Evolutionary conservation across 352 stramenopile genomes (phyloP), one percentile per base, ranked within the genome.

Genomic region (Phytophthora fragariaefolia): DNA sequence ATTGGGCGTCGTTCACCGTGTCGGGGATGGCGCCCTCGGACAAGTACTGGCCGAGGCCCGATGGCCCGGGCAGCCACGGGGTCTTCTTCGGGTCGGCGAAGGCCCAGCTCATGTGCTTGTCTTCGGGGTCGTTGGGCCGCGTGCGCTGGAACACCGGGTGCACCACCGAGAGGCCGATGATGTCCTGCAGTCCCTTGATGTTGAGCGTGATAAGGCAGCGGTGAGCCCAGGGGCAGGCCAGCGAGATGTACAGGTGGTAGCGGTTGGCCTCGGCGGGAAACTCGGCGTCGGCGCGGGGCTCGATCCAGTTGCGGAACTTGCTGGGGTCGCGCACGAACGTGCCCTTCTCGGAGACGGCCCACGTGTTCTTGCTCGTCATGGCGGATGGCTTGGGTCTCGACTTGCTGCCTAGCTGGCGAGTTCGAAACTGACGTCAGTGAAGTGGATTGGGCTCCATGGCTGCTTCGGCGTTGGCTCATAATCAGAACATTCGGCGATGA

Each of bases 191-290:
- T 1, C 96, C 96, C 76, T 99, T 99, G 36, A 99, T 67, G 12
- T 93, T 79, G 47, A 97, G 74, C 46, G 96, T 90, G 27, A 95
- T 87, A 13, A 98, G 66, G 51, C 81, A 92, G 52, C 85, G 83
- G 56, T 83, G 80, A 0, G 87, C 85, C 84, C 84, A 95, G 27
- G 97, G 97, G 80, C 97, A 99, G 30, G 97, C 97, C 26, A 96
- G 83, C 54, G 94, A 97, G 30, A 99, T 91, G 82, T 98, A 99
- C 24, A 99, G 77, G 77, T 99, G 96, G 80, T 99, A 94, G 30
- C 86, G 83, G 43, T 65, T 49, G 38, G 69, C 74, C 63, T 90
- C 74, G 17, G 85, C 80, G 1, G 85, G 80, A 69, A 91, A 93
- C 62, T 84, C 71, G 43, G 83, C 83, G 71, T 87, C 80, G 18